These are phyloP conservation scores for Phytophthora quininea DNA, from an alignment of 352 stramenopile genomes.

Conservation along the genomic window DNA sequence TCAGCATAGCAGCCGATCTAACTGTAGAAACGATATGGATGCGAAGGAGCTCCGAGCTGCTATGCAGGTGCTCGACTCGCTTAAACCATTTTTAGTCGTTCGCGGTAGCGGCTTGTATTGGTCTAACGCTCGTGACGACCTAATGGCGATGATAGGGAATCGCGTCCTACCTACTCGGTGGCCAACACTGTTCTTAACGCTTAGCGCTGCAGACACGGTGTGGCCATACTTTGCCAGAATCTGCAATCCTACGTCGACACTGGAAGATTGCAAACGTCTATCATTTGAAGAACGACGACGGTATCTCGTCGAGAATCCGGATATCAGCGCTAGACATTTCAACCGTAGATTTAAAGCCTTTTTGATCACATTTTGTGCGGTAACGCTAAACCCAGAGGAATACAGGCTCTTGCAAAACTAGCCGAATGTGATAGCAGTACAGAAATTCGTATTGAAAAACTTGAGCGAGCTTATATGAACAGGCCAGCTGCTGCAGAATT, in stretches of 20 bases:
- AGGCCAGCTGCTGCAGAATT: background rate
- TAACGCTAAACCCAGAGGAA: background rate
- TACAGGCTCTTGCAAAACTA: background rate
- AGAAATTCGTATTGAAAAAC: background rate
- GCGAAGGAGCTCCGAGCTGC: background rate
- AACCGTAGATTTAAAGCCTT: conserved; percentile 5
- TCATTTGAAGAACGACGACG: background rate
- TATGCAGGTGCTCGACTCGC: conserved; percentile 4
- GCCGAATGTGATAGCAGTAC: background rate
- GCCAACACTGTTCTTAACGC: conserved; percentile 22
- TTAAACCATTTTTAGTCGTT: conserved; percentile 15
- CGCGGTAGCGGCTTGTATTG: conserved; percentile 10
- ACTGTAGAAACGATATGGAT: background rate
- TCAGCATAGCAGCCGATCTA: background rate
- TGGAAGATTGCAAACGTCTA: background rate
- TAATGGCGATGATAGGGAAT: conserved; percentile 18
- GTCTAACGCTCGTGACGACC: conserved; percentile 6
- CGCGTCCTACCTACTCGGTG: conserved; percentile 4
- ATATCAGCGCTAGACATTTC: conserved; percentile 5
- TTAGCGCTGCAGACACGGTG: conserved; percentile 26
- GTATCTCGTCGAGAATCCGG: background rate
- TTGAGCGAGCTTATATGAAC: background rate
- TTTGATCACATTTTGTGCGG: conserved; percentile 9
- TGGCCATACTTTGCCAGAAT: conserved; percentile 30
- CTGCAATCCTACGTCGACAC: conserved; percentile 16